Percentiles rank a stretch among this genome's conserved stretches.
Evolutionary conservation across 495 filamentous ascomycete genomes (phyloP).

Genomic region (Lasiosphaeris hirsuta): DNA sequence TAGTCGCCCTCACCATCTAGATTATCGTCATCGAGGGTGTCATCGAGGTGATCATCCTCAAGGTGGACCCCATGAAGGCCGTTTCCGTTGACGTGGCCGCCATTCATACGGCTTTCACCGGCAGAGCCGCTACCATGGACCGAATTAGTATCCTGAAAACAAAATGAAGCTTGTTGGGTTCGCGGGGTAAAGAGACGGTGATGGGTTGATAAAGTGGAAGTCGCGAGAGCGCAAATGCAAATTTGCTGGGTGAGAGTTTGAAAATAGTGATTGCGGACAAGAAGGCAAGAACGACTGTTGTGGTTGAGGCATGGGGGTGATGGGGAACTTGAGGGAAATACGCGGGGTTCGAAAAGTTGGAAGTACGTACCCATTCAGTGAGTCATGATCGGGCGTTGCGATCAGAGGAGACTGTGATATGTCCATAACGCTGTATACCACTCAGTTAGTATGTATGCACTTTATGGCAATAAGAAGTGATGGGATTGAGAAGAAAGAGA

Average conservation of each 20-base stretch:
- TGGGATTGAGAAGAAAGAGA: no score
- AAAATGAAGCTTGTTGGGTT: no score
- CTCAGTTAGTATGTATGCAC: neutral
- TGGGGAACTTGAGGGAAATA: neutral
- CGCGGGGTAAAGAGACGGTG: no score
- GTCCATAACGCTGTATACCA: neutral
- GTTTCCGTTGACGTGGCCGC: neutral
- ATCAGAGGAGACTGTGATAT: neutral
- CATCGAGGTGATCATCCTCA: neutral
- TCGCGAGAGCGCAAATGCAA: no score
- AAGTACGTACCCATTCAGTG: constrained; percentile 7
- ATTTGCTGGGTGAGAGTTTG: no score
- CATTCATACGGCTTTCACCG: neutral
- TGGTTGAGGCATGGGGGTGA: neutral
- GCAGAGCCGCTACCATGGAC: no score
- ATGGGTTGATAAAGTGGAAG: no score
- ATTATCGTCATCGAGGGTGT: constrained; percentile 1
- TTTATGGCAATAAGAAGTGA: no score
- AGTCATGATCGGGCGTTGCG: constrained; percentile 7
- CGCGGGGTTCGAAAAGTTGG: neutral
- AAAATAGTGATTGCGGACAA: no score
- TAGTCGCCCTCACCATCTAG: constrained; percentile 19
- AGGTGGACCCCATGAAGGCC: no score
- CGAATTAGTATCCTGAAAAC: no score
- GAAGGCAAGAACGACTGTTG: no score